phyloP scores from a whole-genome alignment of 106 monocot genomes.

The Acorus calamus region DNA sequence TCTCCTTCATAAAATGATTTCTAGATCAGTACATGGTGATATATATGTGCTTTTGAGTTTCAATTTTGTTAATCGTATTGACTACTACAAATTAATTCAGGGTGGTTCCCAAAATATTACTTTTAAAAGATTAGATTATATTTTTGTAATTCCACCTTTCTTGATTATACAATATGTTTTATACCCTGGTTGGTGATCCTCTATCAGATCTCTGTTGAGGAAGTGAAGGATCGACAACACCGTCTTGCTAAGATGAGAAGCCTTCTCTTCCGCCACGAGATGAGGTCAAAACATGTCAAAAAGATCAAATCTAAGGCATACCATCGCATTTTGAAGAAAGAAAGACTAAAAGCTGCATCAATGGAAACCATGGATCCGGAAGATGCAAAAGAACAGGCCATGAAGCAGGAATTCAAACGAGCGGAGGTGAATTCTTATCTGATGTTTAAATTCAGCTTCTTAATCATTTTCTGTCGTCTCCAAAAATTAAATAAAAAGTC shows the following conservation, averaged over 20 bases:
- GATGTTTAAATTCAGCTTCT: not conserved
- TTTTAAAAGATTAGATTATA: too few relatives aligned
- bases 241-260: slow-evolving; percentile 83
- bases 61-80: too few relatives aligned
- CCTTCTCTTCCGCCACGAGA: slow-evolving; percentile 86
- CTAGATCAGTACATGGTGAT: too few relatives aligned
- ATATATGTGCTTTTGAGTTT: too few relatives aligned
- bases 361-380: slow-evolving; percentile 61
- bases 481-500: too few relatives aligned
- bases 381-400: slow-evolving; percentile 50
- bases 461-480: too few relatives aligned
- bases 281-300: slow-evolving; percentile 81
- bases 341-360: slow-evolving; percentile 41
- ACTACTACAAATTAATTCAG: too few relatives aligned
- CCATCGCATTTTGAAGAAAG: slow-evolving; percentile 82
- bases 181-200: not conserved
- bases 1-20: too few relatives aligned
- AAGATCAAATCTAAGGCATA: slow-evolving; percentile 95
- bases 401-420: slow-evolving; percentile 78
- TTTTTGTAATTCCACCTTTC: not conserved
- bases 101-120: too few relatives aligned
- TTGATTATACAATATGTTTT: not conserved
- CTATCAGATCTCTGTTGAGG: slow-evolving; percentile 61
- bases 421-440: slow-evolving; percentile 64
- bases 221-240: slow-evolving; percentile 59